Base-by-base conservation (phyloP, 768 basidiomycete species). In the Kondoa subrosea region DNA sequence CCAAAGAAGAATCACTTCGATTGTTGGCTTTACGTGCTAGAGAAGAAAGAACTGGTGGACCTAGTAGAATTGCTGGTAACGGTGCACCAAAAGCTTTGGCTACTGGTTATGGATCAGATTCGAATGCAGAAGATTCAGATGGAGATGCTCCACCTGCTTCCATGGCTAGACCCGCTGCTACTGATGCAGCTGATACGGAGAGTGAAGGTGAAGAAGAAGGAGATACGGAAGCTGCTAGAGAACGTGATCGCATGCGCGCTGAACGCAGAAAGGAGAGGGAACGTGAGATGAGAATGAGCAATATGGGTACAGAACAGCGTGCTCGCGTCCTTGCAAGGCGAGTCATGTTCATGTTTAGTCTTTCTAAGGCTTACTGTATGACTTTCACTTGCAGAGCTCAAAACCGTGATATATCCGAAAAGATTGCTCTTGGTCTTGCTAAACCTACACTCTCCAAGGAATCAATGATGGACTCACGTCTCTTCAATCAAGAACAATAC, bases 361-460 rank as follows among this genome's bases (percentile, higher is more conserved):
- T 57, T 57, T 64, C 31, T 4, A 27, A 8, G n/a, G 27, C 62
- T 32, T 21, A 67, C 33, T 14, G 0, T 0, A 21, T 17, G 2
- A 2, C 14, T 50, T 17, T 29, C 14, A 15, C 1, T 67, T 12
- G 15, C 32, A 80, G 80, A 66, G 90, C 96, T 72, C 91, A 95
- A 79, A 93, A 97, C 76, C 89, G 95, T 74, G 95, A 97, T 77
- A 97, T 99, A 60, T 99, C 95, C 1, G 95, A 99, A 79, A 97
- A 99, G 81, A 86, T 99, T 65, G 95, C 95, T 2, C 84, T 99
- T 33, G 95, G 95, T 50, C 84, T 99, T 61, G 95, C 95, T 33
- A 99, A 97, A 77, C 95, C 95, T 3, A 91, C 92, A 0, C 75
- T 88, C 69, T 90, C 91, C 40, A 99, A 99, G 77, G 95, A 99